A percentile compares a stretch with the other conserved stretches of the same genome.
These are phyloP conservation scores for Solanum paucissectum DNA, from an alignment of 257 asterid genomes.

Conservation along the genomic window DNA sequence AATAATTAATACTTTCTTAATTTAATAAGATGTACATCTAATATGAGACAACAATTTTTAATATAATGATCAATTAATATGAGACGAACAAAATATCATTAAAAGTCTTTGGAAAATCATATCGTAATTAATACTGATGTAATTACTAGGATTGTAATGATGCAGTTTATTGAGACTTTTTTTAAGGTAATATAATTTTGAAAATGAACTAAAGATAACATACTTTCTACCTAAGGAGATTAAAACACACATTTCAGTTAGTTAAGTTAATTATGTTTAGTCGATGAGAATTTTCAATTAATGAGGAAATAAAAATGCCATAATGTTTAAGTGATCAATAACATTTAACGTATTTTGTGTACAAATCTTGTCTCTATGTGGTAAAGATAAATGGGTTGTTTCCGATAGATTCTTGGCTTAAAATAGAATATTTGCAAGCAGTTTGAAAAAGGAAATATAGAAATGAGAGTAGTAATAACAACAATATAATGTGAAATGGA, in stretches of 20 bases:
- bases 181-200: background rate
- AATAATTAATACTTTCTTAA: too few relatives aligned
- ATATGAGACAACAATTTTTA: too few relatives aligned
- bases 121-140: background rate
- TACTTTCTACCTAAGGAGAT: background rate
- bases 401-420: background rate
- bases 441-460: background rate
- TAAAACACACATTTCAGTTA: background rate
- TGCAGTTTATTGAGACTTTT: background rate
- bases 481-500: background rate
- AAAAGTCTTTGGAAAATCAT: background rate
- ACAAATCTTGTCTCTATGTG: background rate
- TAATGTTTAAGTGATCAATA: background rate
- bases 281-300: background rate
- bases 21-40: background rate
- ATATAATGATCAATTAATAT: too few relatives aligned
- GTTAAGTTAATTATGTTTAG: background rate
- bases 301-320: background rate
- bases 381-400: background rate
- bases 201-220: background rate
- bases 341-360: background rate
- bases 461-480: background rate
- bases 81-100: too few relatives aligned
- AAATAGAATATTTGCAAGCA: background rate
- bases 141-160: background rate